Percentiles rank a stretch among this genome's conserved stretches.
Evolutionary conservation across 1,284 basidiomycete genomes (phyloP).

Genomic region (Heterobasidion annosum): DNA sequence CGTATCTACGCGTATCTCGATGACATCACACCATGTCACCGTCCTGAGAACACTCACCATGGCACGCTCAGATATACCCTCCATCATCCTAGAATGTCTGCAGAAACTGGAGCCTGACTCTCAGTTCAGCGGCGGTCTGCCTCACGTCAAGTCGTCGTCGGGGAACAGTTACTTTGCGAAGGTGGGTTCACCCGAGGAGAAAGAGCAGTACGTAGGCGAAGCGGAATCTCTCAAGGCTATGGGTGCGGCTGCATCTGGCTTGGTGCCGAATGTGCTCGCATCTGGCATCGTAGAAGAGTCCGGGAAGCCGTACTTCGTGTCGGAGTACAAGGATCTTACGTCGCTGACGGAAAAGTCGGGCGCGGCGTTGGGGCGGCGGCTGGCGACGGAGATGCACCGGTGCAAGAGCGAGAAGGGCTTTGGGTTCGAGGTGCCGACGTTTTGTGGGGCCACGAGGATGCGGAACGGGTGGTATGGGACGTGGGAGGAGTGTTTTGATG

Average conservation of each 20-base stretch:
- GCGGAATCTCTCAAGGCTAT: conserved; percentile 66
- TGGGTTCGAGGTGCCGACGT: conserved; percentile 73
- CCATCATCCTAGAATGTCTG: conserved; percentile 33
- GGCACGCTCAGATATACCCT: conserved; percentile 4
- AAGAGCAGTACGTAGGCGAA: conserved; percentile 66
- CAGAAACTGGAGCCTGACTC: conserved; percentile 37
- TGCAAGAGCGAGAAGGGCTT: conserved; percentile 49
- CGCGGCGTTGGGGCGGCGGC: conserved; percentile 46
- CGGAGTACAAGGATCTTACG: conserved; percentile 60
- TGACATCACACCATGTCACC: background rate
- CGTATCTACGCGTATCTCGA: background rate
- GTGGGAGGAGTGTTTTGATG: conserved; percentile 67
- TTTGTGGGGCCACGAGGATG: conserved; percentile 72
- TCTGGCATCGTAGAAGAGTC: conserved; percentile 32
- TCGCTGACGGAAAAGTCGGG: conserved; percentile 40
- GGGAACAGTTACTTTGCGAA: conserved; percentile 58
- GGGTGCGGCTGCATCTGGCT: conserved; percentile 49
- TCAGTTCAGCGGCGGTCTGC: conserved; percentile 36
- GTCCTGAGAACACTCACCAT: background rate
- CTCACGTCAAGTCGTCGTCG: conserved; percentile 45
- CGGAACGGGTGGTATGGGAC: conserved; percentile 68
- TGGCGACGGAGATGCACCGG: conserved; percentile 56
- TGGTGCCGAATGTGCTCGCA: conserved; percentile 57
- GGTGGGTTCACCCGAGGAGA: conserved; percentile 36
- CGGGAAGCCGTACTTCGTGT: conserved; percentile 55